A percentile compares a stretch with the other conserved stretches of the same genome.
Evolutionary conservation across 495 filamentous ascomycete species (phyloP).

Genomic region (Daldinia grandis): DNA sequence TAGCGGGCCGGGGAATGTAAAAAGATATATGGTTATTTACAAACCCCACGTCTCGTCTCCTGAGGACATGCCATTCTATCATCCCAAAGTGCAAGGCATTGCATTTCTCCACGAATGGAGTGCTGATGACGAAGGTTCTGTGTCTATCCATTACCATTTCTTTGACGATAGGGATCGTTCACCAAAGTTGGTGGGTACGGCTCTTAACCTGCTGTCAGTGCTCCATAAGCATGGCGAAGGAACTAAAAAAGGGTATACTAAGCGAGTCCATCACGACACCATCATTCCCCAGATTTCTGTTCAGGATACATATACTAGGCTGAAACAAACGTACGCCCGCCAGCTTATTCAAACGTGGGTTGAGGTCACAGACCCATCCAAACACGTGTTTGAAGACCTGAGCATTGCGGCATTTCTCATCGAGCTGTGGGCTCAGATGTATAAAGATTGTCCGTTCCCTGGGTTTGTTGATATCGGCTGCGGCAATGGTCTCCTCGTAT

Average conservation of each 20-base stretch:
- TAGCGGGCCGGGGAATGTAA: constrained; percentile 28
- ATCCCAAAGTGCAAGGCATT: constrained; percentile 75
- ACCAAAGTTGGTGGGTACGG: constrained; percentile 72
- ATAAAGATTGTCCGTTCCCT: constrained; percentile 69
- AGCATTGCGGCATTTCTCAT: constrained; percentile 93
- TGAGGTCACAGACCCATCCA: constrained; percentile 84
- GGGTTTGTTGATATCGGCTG: constrained; percentile 97
- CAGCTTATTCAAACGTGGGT: constrained; percentile 75
- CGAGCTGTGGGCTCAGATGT: constrained; percentile 91
- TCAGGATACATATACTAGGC: constrained; percentile 81
- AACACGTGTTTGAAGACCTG: constrained; percentile 95
- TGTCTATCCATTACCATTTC: constrained; percentile 75
- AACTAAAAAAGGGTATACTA: constrained; percentile 67
- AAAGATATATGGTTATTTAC: constrained; percentile 73
- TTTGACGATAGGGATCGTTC: constrained; percentile 58
- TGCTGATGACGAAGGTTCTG: constrained; percentile 50
- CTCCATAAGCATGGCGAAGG: constrained; percentile 81
- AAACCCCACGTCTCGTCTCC: constrained; percentile 71
- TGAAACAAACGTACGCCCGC: constrained; percentile 79
- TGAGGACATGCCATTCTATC: constrained; percentile 82
- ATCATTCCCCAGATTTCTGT: constrained; percentile 75
- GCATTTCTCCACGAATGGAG: constrained; percentile 76
- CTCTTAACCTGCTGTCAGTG: constrained; percentile 71
- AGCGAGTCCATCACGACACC: constrained; percentile 78
- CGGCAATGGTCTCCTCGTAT: constrained; percentile 92